These are phyloP conservation scores for Komagataella kurtzmanii DNA, from an alignment of 805 yeast genomes.

Conservation along the genomic window DNA sequence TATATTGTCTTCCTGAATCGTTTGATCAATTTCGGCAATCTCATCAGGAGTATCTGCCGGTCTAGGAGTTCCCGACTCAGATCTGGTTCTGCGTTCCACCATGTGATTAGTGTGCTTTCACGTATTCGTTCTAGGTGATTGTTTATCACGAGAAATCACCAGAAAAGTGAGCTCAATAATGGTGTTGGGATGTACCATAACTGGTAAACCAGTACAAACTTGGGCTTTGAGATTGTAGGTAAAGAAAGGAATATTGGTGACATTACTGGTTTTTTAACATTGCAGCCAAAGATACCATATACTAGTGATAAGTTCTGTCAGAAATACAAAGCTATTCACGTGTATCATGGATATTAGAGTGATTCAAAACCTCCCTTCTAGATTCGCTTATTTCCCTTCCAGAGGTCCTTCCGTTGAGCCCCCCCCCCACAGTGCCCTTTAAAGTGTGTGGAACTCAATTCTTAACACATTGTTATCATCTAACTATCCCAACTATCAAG, in stretches of 20 bases:
- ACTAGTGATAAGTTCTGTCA: no score
- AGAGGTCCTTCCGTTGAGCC: background rate
- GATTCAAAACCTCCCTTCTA: background rate
- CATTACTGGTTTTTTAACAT: no score
- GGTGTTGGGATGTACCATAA: background rate
- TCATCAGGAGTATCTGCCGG: background rate
- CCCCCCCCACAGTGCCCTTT: background rate
- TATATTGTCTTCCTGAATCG: background rate
- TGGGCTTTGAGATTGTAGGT: no score
- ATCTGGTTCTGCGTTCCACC: background rate
- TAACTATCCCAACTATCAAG: background rate
- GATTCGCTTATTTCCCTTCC: background rate
- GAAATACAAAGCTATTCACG: background rate
- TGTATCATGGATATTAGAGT: no score
- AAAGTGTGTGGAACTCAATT: background rate
- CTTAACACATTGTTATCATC: background rate
- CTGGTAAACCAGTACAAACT: no score
- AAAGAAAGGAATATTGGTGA: no score
- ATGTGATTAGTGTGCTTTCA: background rate
- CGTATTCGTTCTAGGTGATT: background rate
- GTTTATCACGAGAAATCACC: background rate
- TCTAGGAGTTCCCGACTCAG: background rate
- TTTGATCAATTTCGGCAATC: background rate
- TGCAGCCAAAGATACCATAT: no score
- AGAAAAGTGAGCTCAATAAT: background rate